A percentile compares a stretch with the other conserved stretches of the same genome.
Evolutionary conservation across 2,329 filamentous ascomycete species (phyloP).

Genomic region (Ascosphaera pollenicola): DNA sequence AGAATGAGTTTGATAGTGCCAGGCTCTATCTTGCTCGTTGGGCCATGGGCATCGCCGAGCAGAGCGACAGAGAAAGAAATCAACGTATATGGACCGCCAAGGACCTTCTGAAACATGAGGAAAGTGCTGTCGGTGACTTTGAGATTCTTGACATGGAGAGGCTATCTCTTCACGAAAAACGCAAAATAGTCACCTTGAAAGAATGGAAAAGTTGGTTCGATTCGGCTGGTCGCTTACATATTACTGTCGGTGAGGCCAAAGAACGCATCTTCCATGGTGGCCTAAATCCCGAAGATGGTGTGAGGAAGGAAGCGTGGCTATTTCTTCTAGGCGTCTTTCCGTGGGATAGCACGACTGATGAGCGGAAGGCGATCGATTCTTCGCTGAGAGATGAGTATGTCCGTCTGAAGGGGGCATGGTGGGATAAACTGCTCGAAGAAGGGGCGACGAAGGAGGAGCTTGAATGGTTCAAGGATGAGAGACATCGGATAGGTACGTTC

Average conservation of each 20-base stretch:
- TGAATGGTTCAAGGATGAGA: slow-evolving; percentile 96
- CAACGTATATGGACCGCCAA: slow-evolving; percentile 82
- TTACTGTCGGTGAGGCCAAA: slow-evolving; percentile 84
- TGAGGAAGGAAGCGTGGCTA: slow-evolving; percentile 90
- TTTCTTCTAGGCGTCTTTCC: slow-evolving; percentile 81
- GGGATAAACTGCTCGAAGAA: slow-evolving; percentile 75
- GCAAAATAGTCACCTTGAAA: slow-evolving; percentile 53
- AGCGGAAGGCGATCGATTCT: slow-evolving; percentile 62
- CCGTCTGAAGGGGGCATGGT: slow-evolving; percentile 83
- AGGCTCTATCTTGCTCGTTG: slow-evolving; percentile 83
- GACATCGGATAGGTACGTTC: slow-evolving; percentile 65
- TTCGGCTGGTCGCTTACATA: slow-evolving; percentile 46
- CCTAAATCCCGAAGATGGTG: slow-evolving; percentile 67
- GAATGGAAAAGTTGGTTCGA: slow-evolving; percentile 95
- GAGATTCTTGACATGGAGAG: slow-evolving; percentile 69
- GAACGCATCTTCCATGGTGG: slow-evolving; percentile 95
- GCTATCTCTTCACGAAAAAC: slow-evolving; percentile 51
- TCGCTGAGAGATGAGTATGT: slow-evolving; percentile 85
- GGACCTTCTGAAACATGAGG: slow-evolving; percentile 82
- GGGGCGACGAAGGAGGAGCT: slow-evolving; percentile 58
- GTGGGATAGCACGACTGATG: slow-evolving; percentile 76
- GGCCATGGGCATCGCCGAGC: slow-evolving; percentile 98
- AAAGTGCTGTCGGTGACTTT: slow-evolving; percentile 88
- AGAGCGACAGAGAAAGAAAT: slow-evolving; percentile 70
- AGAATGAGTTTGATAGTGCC: slow-evolving; percentile 94